Percentiles rank a stretch among this genome's conserved stretches.
Conservation (phyloP, 331 rosid species). For the Spiraea crenata region DNA sequence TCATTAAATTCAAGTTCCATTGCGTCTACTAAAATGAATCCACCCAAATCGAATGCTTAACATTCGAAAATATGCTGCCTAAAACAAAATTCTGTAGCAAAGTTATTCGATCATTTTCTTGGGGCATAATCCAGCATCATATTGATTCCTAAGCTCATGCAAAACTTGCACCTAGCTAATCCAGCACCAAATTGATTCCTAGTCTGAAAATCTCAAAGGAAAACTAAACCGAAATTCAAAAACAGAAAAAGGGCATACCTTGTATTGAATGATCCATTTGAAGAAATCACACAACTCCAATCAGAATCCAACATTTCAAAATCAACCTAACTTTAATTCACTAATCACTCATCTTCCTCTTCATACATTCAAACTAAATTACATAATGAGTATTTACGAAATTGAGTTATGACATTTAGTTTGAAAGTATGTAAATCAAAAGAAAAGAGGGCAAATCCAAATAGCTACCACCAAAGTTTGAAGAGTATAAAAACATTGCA, state of each 20-base stretch:
- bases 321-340: neutral
- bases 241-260: neutral
- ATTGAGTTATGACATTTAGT: no score
- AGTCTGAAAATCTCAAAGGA: neutral
- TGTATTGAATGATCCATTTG: neutral
- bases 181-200: neutral
- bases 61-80: neutral
- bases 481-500: no score
- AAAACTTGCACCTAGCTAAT: neutral
- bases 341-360: constrained; percentile 38
- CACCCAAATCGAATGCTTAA: no score
- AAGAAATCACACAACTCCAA: neutral
- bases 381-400: no score
- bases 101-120: no score
- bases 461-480: no score
- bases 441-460: no score
- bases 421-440: no score
- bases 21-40: no score
- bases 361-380: no score
- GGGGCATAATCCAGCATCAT: no score
- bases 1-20: no score
- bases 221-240: neutral
- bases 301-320: neutral
- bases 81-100: neutral
- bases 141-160: neutral